Base-by-base conservation (phyloP, 1,139 yeast species). In the Blastobotrys raffinosifermentans region DNA sequence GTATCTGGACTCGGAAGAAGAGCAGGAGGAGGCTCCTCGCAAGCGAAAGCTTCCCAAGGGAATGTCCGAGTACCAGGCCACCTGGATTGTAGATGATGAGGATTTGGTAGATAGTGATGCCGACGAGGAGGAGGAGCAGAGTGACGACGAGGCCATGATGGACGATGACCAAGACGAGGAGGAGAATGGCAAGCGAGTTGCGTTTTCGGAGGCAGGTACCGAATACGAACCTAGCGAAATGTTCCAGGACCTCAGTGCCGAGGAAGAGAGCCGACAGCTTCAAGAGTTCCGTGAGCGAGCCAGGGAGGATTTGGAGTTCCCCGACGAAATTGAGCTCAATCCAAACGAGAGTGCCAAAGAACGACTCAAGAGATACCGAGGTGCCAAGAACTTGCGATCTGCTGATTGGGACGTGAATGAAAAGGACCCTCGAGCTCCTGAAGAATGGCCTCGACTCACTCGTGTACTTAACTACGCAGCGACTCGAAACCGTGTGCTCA, bases 401-500 rank as follows among this genome's bases (percentile, higher is more conserved):
- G 79, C 93, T 51, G 72, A 74, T 30, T 91, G 98, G 98, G 89
- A 87, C 50, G 75, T 74, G 46, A 87, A 87, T 56, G 98, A 91
- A 60, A 60, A 64, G 34, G 96, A 87, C 55, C 71, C 76, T 19
- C 75, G 77, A 43, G 72, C 81, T 8, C 98, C 98, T 31, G 64
- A 70, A 33, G 80, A 79, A 42, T 91, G 95, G 95, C 66, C 68
- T 26, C 73, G 86, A 46, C 69, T 87, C 38, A 67, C 84, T 43
- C 73, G 94, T 49, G 72, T 93, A 26, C 73, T 78, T 36, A 86
- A 84, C 62, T 87, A 71, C 66, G 80, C 79, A 55, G 84, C 86
- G 27, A 80, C 94, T 29, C 77, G 75, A 55, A 83, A 82, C 58
- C 76, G 77, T 56, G 61, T 84, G 4, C 54, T 69, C 38, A 89